Conservation (phyloP, 257 asterid species). For the Orobanche coerulescens region DNA sequence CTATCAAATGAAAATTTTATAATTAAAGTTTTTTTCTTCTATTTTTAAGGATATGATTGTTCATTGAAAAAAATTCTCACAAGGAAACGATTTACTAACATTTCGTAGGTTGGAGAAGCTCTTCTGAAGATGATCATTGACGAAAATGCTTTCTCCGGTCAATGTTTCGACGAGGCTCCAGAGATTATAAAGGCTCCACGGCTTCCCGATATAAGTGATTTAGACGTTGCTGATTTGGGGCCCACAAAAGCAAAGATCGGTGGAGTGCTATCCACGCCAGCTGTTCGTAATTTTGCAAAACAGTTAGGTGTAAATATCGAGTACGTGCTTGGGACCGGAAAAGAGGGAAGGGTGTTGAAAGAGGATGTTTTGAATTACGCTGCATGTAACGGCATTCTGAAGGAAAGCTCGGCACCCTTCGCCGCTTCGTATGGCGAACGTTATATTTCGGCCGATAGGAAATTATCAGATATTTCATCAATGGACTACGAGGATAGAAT, state of each 20-base stretch:
- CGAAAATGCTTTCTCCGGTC: conserved; percentile 33
- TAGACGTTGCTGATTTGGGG: conserved; percentile 32
- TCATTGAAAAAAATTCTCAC: no score
- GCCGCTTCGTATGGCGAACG: conserved; percentile 22
- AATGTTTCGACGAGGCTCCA: conserved; percentile 29
- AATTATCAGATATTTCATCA: conserved; percentile 28
- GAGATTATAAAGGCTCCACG: conserved; percentile 25
- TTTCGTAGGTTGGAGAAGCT: conserved; percentile 86
- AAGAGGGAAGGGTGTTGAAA: conserved; percentile 62
- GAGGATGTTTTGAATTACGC: conserved; percentile 64
- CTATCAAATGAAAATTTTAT: not conserved
- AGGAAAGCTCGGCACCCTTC: conserved; percentile 27
- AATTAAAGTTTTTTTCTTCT: no score
- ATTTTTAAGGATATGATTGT: no score
- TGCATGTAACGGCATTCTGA: conserved; percentile 36
- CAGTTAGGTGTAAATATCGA: conserved; percentile 53
- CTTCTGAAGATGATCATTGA: conserved; percentile 62
- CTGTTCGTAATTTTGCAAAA: conserved; percentile 78
- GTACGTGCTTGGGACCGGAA: conserved; percentile 68
- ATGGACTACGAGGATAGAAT: conserved; percentile 49
- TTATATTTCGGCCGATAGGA: conserved; percentile 25
- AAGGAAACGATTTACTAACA: conserved; percentile 9
- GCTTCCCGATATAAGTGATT: conserved; percentile 27
- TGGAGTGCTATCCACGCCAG: conserved; percentile 68
- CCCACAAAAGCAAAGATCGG: conserved; percentile 27